Percentiles rank a stretch among this genome's conserved stretches.
Evolutionary conservation across 2,329 filamentous ascomycete genomes (phyloP).

Genomic region (Fusarium staphyleae): DNA sequence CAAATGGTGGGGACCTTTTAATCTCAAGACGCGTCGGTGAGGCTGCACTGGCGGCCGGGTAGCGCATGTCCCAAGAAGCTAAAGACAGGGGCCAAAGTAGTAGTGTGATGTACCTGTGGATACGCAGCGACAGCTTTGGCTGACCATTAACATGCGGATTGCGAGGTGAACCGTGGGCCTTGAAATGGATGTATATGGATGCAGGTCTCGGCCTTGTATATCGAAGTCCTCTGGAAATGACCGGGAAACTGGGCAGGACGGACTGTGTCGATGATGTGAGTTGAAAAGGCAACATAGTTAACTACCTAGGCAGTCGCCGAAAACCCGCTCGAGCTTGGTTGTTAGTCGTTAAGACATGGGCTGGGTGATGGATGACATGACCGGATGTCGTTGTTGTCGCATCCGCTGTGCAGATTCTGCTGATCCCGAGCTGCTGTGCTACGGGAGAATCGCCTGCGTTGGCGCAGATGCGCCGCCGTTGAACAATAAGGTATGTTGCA

Average conservation of each 20-base stretch:
- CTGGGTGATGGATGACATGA: not conserved
- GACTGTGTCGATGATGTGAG: constrained; percentile 23
- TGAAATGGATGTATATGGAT: not conserved
- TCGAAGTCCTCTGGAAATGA: not conserved
- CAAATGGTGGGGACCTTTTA: constrained; percentile 31
- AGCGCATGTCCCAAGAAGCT: constrained; percentile 24
- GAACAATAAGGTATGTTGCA: constrained; percentile 1
- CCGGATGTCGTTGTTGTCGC: constrained; percentile 11
- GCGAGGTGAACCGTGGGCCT: constrained; percentile 21
- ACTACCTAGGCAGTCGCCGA: constrained; percentile 13
- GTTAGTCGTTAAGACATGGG: not conserved
- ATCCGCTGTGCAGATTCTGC: constrained; percentile 1
- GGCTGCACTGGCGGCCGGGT: constrained; percentile 28
- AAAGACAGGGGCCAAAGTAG: constrained; percentile 12
- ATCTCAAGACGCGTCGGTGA: constrained; percentile 40
- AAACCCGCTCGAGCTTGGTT: not conserved
- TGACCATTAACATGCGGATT: not conserved
- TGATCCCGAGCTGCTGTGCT: constrained; percentile 6
- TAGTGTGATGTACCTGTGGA: constrained; percentile 24
- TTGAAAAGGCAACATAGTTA: constrained; percentile 23
- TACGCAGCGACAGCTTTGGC: constrained; percentile 1
- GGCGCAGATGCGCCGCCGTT: constrained; percentile 6
- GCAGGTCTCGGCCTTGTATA: constrained; percentile 19
- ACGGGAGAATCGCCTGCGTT: constrained; percentile 6
- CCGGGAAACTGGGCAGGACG: constrained; percentile 4